These are phyloP conservation scores for Penicillium coprophilum DNA, from an alignment of 495 filamentous ascomycete species.

Conservation along the genomic window DNA sequence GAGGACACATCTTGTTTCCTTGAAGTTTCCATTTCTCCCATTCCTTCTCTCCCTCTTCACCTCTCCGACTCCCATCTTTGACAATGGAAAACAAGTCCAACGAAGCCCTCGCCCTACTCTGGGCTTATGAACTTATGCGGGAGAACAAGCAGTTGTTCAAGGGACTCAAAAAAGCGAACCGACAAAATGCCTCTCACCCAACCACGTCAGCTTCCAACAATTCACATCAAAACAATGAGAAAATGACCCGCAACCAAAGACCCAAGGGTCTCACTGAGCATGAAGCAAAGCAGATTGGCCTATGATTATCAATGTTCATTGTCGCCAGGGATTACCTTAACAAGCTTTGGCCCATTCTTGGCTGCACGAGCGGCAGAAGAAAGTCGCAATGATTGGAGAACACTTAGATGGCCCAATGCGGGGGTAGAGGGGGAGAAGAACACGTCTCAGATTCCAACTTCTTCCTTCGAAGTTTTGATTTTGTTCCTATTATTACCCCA, in stretches of 20 bases:
- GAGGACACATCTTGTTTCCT: too few relatives aligned
- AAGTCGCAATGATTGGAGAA: neutral
- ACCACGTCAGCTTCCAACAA: neutral
- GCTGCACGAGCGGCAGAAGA: neutral
- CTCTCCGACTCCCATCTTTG: neutral
- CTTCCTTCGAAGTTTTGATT: neutral
- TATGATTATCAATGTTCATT: neutral
- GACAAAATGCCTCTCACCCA: neutral
- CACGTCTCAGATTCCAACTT: neutral
- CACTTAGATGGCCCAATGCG: slow-evolving; percentile 12
- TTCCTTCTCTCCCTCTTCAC: neutral
- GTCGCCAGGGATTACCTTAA: neutral
- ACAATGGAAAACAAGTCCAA: slow-evolving; percentile 3
- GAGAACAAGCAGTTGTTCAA: slow-evolving; percentile 8
- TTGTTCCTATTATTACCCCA: neutral
- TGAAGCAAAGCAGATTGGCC: neutral
- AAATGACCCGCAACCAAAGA: neutral
- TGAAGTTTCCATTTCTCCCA: neutral
- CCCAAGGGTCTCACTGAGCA: too few relatives aligned
- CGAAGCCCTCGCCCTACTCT: slow-evolving; percentile 7
- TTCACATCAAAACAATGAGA: neutral
- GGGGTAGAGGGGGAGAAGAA: slow-evolving; percentile 1
- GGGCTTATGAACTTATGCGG: slow-evolving; percentile 7
- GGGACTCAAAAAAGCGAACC: slow-evolving; percentile 4
- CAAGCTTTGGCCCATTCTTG: neutral